Base-by-base conservation (phyloP, 2,329 filamentous ascomycete genomes). In the Penicillium sp. region DNA sequence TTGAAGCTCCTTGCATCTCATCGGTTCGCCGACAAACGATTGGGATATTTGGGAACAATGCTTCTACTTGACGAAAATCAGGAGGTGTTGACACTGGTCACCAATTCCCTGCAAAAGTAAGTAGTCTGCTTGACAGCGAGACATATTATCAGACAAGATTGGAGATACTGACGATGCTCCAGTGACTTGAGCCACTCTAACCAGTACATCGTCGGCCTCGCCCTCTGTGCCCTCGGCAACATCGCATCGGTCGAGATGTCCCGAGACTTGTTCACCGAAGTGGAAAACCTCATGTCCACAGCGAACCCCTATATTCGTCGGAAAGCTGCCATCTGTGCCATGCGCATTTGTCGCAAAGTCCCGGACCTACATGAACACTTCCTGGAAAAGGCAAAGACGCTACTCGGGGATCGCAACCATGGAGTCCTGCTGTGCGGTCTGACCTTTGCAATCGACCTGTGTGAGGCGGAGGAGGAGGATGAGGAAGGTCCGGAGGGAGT, bases 211-310 rank as follows among this genome's bases (percentile, higher is more conserved):
- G 93, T 97, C 59, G 93, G 94, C 25, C 84, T 98, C 44, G 93
- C 93, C 51, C 83, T 98, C 29, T 96, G 91, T 68, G 96, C 94
- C 0, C 81, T 98, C 18, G 93, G 91, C 58, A 98, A 98, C 69
- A 98, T 98, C 61, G 91, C 94, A 50, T 96, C 91, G 1, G 79
- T 97, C 63, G 93, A 98, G 69, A 98, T 98, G 93, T 95, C 93
- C 13, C 81, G 93, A 76, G 93, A 98, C 72, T 76, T 98, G 18
- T 98, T 98, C 69, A 82, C 90, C 58, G 91, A 98, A 77, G 88
- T 98, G 67, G 94, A 98, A 71, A 88, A 81, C 52, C 83, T 97
- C 42, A 76, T 98, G 55, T 86, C 90, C 37, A 96, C 90, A 42
- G 85, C 90, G 45, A 98, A 98, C 68, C 93, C 93, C n/a, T 98